Conservation (phyloP, 2,329 filamentous ascomycete genomes). For the Tolypocladium nubicola region DNA sequence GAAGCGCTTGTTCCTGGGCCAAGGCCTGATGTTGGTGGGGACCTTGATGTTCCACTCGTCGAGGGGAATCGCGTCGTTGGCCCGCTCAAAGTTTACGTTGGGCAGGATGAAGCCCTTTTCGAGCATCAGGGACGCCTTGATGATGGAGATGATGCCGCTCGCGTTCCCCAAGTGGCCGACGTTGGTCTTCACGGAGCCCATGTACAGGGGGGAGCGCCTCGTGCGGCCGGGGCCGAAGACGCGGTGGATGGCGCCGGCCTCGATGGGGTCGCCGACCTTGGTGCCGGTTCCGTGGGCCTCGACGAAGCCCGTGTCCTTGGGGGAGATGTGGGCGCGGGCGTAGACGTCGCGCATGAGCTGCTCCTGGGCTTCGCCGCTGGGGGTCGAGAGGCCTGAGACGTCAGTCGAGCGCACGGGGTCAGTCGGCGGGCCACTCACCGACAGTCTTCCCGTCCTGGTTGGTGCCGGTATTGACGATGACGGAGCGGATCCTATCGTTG, state of each 20-base stretch:
- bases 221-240: slow-evolving; percentile 29
- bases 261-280: slow-evolving; percentile 43
- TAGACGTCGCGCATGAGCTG: slow-evolving; percentile 27
- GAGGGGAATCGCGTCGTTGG: slow-evolving; percentile 37
- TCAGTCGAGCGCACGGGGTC: background rate
- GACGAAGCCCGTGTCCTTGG: slow-evolving; percentile 20
- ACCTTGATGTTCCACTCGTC: slow-evolving; percentile 40
- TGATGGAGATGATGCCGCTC: slow-evolving; percentile 38
- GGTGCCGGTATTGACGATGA: slow-evolving; percentile 38
- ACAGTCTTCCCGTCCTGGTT: slow-evolving; percentile 44
- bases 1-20: slow-evolving; percentile 37
- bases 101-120: slow-evolving; percentile 39
- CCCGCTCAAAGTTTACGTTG: slow-evolving; percentile 37
- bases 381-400: slow-evolving; percentile 43
- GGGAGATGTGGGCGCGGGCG: slow-evolving; percentile 14
- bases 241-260: slow-evolving; percentile 35
- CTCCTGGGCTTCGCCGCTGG: slow-evolving; percentile 37
- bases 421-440: slow-evolving; percentile 2
- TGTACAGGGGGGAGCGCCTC: slow-evolving; percentile 29
- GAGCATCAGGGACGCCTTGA: slow-evolving; percentile 41
- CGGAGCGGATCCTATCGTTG: slow-evolving; percentile 41
- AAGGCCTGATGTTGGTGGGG: slow-evolving; percentile 30
- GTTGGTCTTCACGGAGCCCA: slow-evolving; percentile 40
- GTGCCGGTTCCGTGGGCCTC: slow-evolving; percentile 50
- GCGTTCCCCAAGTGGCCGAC: slow-evolving; percentile 42